phyloP scores from a whole-genome alignment of 192 early-diverging fungal species.

The Backusella parvicylindrica region DNA sequence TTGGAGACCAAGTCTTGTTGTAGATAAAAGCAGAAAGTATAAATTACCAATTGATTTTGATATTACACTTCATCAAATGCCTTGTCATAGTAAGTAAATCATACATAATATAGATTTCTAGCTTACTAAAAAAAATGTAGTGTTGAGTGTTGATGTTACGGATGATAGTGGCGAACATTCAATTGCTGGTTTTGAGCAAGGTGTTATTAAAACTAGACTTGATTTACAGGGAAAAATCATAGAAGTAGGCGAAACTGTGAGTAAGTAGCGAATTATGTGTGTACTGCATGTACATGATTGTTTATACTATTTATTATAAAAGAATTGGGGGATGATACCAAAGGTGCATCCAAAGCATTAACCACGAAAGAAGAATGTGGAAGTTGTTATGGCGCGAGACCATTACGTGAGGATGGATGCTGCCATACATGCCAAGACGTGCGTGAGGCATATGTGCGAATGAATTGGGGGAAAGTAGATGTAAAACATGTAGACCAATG shows the following conservation, averaged over 20 bases:
- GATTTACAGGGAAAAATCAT: constrained; percentile 61
- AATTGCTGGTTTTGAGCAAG: constrained; percentile 61
- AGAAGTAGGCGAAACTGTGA: constrained; percentile 49
- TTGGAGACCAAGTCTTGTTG: constrained; percentile 71
- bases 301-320: neutral
- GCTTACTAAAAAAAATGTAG: constrained; percentile 30
- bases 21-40: constrained; percentile 83
- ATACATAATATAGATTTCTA: neutral
- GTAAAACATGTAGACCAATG: constrained; percentile 88
- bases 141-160: constrained; percentile 92
- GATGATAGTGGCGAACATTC: constrained; percentile 90
- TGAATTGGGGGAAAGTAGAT: constrained; percentile 81
- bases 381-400: constrained; percentile 78
- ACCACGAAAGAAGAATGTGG: constrained; percentile 69
- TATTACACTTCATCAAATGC: constrained; percentile 88
- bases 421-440: constrained; percentile 96
- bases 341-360: constrained; percentile 27
- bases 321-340: constrained; percentile 54
- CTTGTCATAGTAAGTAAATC: constrained; percentile 67
- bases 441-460: constrained; percentile 72
- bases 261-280: constrained; percentile 36
- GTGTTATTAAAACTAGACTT: constrained; percentile 83
- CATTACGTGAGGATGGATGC: constrained; percentile 66
- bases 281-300: neutral
- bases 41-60: constrained; percentile 88